phyloP scores from a whole-genome alignment of 768 basidiomycete genomes.

The Strobilomyces confusus region DNA sequence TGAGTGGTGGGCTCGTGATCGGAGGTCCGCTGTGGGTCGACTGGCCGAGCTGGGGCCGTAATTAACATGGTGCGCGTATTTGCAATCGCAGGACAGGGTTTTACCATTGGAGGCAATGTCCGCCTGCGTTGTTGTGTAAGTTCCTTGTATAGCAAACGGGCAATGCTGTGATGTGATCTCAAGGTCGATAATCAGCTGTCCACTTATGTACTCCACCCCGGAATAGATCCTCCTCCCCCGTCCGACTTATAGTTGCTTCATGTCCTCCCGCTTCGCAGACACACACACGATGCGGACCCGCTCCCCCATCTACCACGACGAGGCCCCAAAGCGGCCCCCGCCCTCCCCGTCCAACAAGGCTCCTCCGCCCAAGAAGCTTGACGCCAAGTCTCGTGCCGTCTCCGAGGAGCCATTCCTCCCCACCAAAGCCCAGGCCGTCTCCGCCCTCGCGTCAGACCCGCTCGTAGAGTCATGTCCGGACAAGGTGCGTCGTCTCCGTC shows the following conservation, averaged over 20 bases:
- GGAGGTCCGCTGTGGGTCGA: slow-evolving; percentile 30
- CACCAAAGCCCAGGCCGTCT: slow-evolving; percentile 5
- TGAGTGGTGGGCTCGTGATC: slow-evolving; percentile 11
- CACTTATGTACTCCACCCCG: slow-evolving; percentile 28
- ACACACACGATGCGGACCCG: slow-evolving; percentile 27
- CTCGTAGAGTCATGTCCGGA: slow-evolving; percentile 21
- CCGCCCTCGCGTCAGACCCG: slow-evolving; percentile 11
- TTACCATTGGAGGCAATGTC: slow-evolving; percentile 16
- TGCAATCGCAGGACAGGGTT: slow-evolving; percentile 25
- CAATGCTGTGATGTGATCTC: slow-evolving; percentile 26
- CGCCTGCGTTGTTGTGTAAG: slow-evolving; percentile 1
- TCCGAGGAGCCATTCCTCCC: slow-evolving; percentile 25
- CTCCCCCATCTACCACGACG: slow-evolving; percentile 29
- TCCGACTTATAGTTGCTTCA: slow-evolving; percentile 24
- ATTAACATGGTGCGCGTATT: slow-evolving; percentile 20
- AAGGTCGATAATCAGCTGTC: slow-evolving; percentile 30
- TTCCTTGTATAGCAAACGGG: slow-evolving; percentile 21
- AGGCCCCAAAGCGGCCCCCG: slow-evolving; percentile 26
- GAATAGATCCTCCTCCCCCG: slow-evolving; percentile 19
- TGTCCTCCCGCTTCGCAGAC: slow-evolving; percentile 30
- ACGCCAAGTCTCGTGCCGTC: slow-evolving; percentile 28
- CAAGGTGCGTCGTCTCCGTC: slow-evolving; percentile 22
- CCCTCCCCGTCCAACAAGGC: slow-evolving; percentile 33
- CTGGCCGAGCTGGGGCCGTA: slow-evolving; percentile 3
- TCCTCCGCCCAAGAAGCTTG: slow-evolving; percentile 29